phyloP scores from a whole-genome alignment of 139 green algal genomes.

The Coelastrella sp. region DNA sequence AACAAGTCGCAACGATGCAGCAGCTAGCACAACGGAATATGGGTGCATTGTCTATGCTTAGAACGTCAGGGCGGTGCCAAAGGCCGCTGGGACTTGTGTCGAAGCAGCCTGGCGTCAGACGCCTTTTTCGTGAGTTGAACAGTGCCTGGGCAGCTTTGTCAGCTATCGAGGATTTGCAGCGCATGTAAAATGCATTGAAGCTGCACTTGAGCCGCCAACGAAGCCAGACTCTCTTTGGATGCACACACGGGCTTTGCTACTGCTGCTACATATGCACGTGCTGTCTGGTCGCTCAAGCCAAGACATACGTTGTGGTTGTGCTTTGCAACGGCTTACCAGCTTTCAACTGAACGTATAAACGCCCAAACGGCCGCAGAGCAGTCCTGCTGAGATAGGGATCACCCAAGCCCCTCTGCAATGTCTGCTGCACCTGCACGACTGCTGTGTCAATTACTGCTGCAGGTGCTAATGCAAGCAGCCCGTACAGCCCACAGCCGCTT shows the following conservation, averaged over 20 bases:
- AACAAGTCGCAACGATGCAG: neutral
- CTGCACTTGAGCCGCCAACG: neutral
- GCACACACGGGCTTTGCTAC: neutral
- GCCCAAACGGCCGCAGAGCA: neutral
- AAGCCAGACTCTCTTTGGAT: no score
- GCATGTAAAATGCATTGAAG: neutral
- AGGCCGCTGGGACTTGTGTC: neutral
- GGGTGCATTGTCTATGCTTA: neutral
- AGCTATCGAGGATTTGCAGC: neutral
- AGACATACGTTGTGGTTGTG: neutral
- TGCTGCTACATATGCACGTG: neutral
- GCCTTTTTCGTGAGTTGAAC: conserved; percentile 25
- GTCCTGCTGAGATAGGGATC: neutral
- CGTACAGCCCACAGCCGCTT: neutral
- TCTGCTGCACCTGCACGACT: neutral
- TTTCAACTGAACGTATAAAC: no score
- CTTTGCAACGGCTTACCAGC: neutral
- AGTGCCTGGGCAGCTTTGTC: neutral
- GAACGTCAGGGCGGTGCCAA: neutral
- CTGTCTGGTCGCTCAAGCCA: no score
- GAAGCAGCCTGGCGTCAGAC: neutral
- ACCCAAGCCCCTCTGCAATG: neutral
- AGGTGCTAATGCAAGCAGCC: neutral
- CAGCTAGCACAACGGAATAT: neutral
- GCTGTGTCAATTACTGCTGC: neutral